Conservation (phyloP, 2,329 filamentous ascomycete genomes). For the Colletotrichum lupini region DNA sequence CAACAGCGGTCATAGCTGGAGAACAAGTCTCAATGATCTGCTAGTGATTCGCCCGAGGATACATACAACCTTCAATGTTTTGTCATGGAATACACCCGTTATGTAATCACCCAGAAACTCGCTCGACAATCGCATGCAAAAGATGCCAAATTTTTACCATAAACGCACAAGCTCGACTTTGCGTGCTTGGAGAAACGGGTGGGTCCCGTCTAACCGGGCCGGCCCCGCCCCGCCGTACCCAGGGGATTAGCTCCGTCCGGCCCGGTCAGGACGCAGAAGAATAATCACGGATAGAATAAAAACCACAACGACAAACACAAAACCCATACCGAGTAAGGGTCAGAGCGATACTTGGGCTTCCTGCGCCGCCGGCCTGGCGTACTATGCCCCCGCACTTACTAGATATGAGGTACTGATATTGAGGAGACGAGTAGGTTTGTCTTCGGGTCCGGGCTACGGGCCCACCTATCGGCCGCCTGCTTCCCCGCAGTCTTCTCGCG, state of each 20-base stretch:
- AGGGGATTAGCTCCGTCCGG: background rate
- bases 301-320: too few species aligned
- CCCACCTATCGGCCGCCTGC: background rate
- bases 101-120: slow-evolving; percentile 11
- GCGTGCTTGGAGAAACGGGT: background rate
- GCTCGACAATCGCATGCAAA: slow-evolving; percentile 32
- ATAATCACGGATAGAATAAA: background rate
- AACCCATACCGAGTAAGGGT: rapidly evolving
- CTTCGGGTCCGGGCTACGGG: slow-evolving; percentile 10
- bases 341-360: too few species aligned
- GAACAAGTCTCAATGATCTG: background rate
- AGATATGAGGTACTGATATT: too few species aligned
- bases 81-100: too few species aligned
- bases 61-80: background rate
- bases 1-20: background rate
- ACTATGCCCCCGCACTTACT: too few species aligned
- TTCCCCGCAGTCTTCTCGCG: too few species aligned
- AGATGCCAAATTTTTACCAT: background rate
- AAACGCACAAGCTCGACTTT: background rate
- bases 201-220: background rate
- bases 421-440: background rate
- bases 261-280: background rate
- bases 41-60: background rate
- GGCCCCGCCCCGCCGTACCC: background rate
- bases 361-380: too few species aligned